phyloP scores from a whole-genome alignment of 2,329 filamentous ascomycete species.

The Cercospora citrullina region DNA sequence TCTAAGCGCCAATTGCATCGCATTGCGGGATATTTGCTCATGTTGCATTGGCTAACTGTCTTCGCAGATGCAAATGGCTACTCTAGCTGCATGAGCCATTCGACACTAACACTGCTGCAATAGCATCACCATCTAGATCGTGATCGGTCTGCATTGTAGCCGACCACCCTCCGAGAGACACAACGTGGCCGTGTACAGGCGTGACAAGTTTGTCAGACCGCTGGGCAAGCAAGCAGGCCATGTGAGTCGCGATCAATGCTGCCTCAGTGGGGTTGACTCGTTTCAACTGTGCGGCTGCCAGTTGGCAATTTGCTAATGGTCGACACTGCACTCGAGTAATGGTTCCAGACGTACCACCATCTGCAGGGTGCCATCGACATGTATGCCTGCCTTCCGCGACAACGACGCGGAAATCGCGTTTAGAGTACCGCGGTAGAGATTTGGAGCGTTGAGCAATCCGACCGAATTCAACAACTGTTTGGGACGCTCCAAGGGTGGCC shows the following conservation, averaged over 20 bases:
- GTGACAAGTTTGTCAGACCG: conserved; percentile 5
- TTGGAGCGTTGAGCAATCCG: not conserved
- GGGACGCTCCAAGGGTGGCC: not conserved
- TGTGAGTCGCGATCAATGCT: not conserved
- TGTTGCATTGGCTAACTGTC: not conserved
- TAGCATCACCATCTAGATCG: not conserved
- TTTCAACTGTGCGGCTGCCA: not conserved
- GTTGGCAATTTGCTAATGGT: not conserved
- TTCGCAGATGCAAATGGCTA: not conserved
- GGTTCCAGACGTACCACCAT: not conserved
- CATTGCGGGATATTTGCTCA: not conserved
- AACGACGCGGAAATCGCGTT: not conserved
- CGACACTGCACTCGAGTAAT: not conserved
- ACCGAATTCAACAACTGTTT: conserved; percentile 1
- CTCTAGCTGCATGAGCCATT: conserved; percentile 1
- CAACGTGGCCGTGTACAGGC: not conserved
- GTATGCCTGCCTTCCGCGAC: not conserved
- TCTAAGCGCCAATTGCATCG: not conserved
- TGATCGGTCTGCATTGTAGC: not conserved
- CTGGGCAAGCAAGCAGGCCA: not conserved
- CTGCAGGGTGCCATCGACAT: not conserved
- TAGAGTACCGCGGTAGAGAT: not conserved
- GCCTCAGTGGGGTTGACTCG: not conserved
- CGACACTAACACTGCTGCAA: not conserved
- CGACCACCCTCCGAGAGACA: not conserved